Evolutionary conservation across 441 rosid genomes (phyloP).

Genomic region (Macaranga tanarius): DNA sequence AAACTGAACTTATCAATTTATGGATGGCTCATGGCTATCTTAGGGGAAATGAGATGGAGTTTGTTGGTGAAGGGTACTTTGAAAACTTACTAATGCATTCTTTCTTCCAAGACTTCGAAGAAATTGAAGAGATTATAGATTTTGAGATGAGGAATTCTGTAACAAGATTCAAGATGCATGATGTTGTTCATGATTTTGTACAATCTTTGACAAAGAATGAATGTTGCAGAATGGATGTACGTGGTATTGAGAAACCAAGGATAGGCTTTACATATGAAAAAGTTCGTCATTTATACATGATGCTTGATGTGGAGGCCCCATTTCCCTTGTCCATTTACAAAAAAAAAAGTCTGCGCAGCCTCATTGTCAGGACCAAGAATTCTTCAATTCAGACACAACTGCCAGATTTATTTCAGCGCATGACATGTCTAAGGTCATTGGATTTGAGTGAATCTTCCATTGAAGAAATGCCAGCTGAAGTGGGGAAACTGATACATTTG

Average conservation of each 20-base stretch:
- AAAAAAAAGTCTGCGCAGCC: background rate
- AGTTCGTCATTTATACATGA: background rate
- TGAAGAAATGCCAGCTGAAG: conserved; percentile 3
- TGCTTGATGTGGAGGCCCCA: background rate
- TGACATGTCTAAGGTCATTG: conserved; percentile 15
- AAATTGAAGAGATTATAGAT: background rate
- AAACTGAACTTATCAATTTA: background rate
- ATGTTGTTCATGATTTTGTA: conserved; percentile 17
- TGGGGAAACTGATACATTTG: conserved; percentile 14
- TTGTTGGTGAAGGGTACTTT: background rate
- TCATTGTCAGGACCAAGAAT: background rate
- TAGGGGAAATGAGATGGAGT: background rate
- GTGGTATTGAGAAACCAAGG: background rate
- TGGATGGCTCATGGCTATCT: conserved; percentile 25
- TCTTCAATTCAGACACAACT: background rate
- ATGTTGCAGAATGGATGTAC: background rate
- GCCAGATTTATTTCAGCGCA: background rate
- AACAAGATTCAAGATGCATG: conserved; percentile 8
- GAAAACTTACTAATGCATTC: background rate
- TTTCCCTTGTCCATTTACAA: background rate
- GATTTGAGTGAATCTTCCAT: background rate
- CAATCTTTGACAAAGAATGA: background rate
- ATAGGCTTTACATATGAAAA: background rate
- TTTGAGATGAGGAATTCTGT: background rate
- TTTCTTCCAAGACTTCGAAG: conserved; percentile 7